Base-by-base conservation (phyloP, 805 yeast genomes). In the Lachancea nothofagi region DNA sequence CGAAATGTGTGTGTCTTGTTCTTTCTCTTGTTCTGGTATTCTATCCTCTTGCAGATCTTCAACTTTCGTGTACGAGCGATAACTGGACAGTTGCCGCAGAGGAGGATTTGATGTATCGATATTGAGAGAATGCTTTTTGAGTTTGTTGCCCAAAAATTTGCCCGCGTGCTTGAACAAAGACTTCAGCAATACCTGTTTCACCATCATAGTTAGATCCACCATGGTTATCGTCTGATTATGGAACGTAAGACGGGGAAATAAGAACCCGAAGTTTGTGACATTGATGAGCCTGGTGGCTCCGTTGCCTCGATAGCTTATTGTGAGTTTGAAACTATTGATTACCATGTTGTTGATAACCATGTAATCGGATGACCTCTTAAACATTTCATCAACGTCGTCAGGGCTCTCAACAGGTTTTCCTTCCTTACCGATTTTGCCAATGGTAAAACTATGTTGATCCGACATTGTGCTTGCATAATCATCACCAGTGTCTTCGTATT, bases 301-400 rank as follows among this genome's bases (percentile, higher is more conserved):
- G 12, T 77, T 77, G 7, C 93, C 95, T 57, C 78, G 77, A 62
- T 85, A 85, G 36, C 95, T 83, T 19, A 88, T 71, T 38, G 78
- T 70, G 12, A 89, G 55, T n/a, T 65, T 55, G 27, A 76, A 67
- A n/a, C 70, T 58, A 25, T 70, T 67, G 28, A 82, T 52, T 23
- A 63, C 66, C 45, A 90, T 69, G 12, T 74, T 64, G 18, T 77
- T 75, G 44, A 89, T 75, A 49, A 84, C 80, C 59, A 83, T 69
- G 55, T 75, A 85, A 42, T 75, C 76, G 20, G 84, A 74, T 0
- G 97, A 86, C 34, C 97, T 66, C 32, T 69, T 63, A 4, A 87
- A 63, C 96, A 90, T 87, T 46, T 75, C 72, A 19, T 36, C 51
- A 43, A 40, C 42, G 12, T 42, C 51, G 10, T 31, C 32, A 7